Conservation (phyloP, 768 basidiomycete genomes). For the Symmetrospora coprosmae region DNA sequence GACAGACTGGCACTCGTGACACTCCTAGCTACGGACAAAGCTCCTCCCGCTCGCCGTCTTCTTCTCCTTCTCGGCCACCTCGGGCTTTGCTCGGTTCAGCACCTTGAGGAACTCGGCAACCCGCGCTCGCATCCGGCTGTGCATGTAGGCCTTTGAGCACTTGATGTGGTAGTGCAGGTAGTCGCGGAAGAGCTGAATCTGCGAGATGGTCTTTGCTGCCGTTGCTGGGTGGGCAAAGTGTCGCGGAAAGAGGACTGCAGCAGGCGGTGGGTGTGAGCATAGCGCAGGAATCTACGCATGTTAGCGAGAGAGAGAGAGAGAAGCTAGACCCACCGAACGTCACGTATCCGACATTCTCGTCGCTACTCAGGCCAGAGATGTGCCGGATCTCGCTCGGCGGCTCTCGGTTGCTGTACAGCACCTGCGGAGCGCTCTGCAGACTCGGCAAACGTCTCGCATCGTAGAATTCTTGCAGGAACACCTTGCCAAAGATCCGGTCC, state of each 20-base stretch:
- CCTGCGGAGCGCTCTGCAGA: conserved; percentile 93
- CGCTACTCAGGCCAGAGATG: conserved; percentile 55
- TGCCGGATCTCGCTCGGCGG: conserved; percentile 93
- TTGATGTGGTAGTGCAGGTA: conserved; percentile 99
- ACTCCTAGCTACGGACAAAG: conserved; percentile 15
- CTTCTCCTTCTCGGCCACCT: conserved; percentile 48
- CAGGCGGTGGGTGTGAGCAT: too few relatives aligned
- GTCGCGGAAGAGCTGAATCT: conserved; percentile 91
- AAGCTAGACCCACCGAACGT: conserved; percentile 50
- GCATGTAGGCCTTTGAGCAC: conserved; percentile 72
- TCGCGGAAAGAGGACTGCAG: conserved; percentile 77
- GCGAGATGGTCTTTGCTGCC: conserved; percentile 70
- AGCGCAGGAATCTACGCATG: background rate
- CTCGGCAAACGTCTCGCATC: conserved; percentile 87
- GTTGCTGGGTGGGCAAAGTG: conserved; percentile 64
- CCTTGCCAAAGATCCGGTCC: conserved; percentile 87
- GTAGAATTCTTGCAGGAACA: conserved; percentile 99
- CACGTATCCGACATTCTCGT: conserved; percentile 86
- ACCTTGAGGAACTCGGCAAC: conserved; percentile 75
- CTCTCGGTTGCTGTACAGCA: conserved; percentile 82
- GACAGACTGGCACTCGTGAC: background rate
- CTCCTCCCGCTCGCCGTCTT: conserved; percentile 53
- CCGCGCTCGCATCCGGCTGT: conserved; percentile 84
- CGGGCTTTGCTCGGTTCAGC: conserved; percentile 87
- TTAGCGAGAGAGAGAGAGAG: background rate